Conservation (phyloP, 2,329 filamentous ascomycete genomes). For the Aaosphaeria pasadenensis region DNA sequence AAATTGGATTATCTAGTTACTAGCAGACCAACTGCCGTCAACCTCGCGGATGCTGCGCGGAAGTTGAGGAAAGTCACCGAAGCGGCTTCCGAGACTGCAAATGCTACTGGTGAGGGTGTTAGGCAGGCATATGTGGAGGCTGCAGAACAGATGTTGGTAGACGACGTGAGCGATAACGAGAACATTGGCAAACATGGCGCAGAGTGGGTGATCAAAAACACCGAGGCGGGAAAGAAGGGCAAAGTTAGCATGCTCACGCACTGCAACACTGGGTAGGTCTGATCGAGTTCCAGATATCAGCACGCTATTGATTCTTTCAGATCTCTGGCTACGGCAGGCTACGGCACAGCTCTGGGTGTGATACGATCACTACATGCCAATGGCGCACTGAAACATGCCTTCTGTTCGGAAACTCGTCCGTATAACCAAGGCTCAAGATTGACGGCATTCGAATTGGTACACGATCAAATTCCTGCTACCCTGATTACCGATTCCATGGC, state of each 20-base stretch:
- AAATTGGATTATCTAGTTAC: constrained; percentile 84
- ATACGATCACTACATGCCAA: constrained; percentile 75
- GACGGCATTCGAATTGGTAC: constrained; percentile 94
- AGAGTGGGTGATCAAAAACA: constrained; percentile 70
- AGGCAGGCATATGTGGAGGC: constrained; percentile 70
- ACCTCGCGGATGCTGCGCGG: constrained; percentile 83
- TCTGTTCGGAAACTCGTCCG: constrained; percentile 93
- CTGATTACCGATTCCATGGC: constrained; percentile 97
- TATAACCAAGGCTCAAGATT: constrained; percentile 97
- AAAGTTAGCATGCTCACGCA: constrained; percentile 86
- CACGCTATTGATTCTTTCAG: constrained; percentile 40
- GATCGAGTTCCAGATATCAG: not conserved
- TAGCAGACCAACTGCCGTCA: constrained; percentile 91
- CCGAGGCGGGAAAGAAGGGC: constrained; percentile 48
- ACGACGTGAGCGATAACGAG: constrained; percentile 84
- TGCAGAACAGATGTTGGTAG: constrained; percentile 81
- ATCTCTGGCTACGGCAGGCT: constrained; percentile 94
- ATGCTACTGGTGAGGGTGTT: constrained; percentile 53
- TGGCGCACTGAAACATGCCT: constrained; percentile 72
- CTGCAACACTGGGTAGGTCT: constrained; percentile 85
- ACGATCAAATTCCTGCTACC: constrained; percentile 86
- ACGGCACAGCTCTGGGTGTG: constrained; percentile 92
- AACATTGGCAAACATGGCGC: constrained; percentile 81
- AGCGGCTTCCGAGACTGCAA: constrained; percentile 42
- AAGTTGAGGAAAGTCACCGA: constrained; percentile 69